Evolutionary conservation across 2,329 filamentous ascomycete species (phyloP), one percentile per base, ranked within the genome.

Genomic region (Dryadomyces quercus-mongolicae): DNA sequence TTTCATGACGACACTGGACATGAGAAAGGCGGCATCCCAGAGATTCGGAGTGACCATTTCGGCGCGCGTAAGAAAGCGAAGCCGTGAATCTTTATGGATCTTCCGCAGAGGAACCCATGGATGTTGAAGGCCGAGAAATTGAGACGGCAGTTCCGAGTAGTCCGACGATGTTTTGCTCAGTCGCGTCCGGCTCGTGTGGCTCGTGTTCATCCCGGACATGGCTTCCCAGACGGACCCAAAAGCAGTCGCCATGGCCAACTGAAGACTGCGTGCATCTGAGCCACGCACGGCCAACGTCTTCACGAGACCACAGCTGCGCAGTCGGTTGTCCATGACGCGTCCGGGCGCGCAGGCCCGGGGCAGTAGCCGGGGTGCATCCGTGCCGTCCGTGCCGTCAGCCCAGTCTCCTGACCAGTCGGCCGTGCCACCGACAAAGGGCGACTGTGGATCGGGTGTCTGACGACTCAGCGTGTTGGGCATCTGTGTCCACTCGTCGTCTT

Each of bases 81-180:
- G 74, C 25, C 81, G 78, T 0, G 84, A 83, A 55, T 88, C 84
- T 62, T 85, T 88, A 63, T 86, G 80, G 2, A 88, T 71, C 65
- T 91, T 91, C 51, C 86, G 80, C 18, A 92, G 71, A 5, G 87
- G 87, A n/a, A 91, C 76, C 77, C 86, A 88, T 0, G 78, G 68
- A 46, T 85, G 82, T 53, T 78, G 75, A 18, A 91, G 71, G 6
- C 82, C 86, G 20, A 83, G 70, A 52, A 76, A 81, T 44, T 71
- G 71, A 5, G 68, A 61, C 12, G 70, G 68, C 5, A 65, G 59
- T 36, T 52, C 54, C 9, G 57, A 31, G 25, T 5, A 31, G 4
- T 31, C 4, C 25, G 4, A 8, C 25, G 4, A 8, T 31, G 25
- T 31, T 31, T 31, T 31, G 25, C 25, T 12, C 6, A 40, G 36